Base-by-base conservation (phyloP, 2,329 filamentous ascomycete species). In the Neofusicoccum sp. region DNA sequence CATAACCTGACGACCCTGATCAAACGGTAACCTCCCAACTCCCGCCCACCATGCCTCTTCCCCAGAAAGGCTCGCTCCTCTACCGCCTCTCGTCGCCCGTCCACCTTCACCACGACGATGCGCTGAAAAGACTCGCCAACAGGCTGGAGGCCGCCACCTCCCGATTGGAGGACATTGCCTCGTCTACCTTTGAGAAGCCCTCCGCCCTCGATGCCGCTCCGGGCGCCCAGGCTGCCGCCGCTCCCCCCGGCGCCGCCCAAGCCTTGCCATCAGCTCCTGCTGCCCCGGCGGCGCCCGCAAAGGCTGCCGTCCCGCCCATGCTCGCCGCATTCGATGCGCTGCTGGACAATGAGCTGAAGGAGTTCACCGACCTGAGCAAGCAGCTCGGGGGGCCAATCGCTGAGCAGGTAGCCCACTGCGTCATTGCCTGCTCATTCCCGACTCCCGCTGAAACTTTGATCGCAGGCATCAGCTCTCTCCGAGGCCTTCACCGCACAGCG, bases 71-170 rank as follows among this genome's bases (percentile, higher is more conserved):
- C 56, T 56, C 65, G 48, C 64, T 69, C 37, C 66, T 66, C 62
- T 65, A 61, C 54, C 65, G 63, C 56, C 64, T 62, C 59, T 62
- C 63, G 37, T 56, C 33, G 34, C 65, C 66, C 31, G 68, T 67
- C 29, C 70, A 66, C 49, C 58, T 69, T 54, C 66, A 22, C 22
- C 22, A 66, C 63, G 67, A 78, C 71, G 78, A 74, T 66, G 68
- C 76, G 72, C 85, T 87, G 76, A 87, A 78, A 64, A 74, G 64
- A 60, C 69, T 78, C 67, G 74, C 82, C 63, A 67, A 69, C 76
- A 99, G 95, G 80, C 90, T 99, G 70, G 95, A 99, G 84, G 95
- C 95, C 76, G 95, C 95, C 43, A 99, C 95, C 59, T 95, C 93
- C 67, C 89, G 95, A 64, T 87, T 99, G 63, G 95, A 99, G 81